phyloP scores from a whole-genome alignment of 2,329 filamentous ascomycete genomes.

The Fusarium acutatum region DNA sequence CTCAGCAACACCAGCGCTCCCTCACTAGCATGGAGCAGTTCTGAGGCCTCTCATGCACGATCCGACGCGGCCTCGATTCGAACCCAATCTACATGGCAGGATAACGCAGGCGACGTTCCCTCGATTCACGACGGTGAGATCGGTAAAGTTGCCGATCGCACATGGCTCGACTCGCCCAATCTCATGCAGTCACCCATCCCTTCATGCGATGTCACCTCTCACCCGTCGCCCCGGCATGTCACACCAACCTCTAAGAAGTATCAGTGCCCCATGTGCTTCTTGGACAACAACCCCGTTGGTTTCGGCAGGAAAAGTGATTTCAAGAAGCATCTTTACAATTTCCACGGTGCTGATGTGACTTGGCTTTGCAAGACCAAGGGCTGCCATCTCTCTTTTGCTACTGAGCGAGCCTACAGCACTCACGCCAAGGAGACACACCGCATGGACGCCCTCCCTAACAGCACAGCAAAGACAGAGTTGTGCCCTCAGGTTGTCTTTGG shows the following conservation, averaged over 20 bases:
- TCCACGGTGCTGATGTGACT: constrained; percentile 53
- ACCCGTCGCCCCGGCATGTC: constrained; percentile 49
- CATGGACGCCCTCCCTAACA: constrained; percentile 52
- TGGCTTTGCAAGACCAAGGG: constrained; percentile 55
- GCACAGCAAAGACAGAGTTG: constrained; percentile 51
- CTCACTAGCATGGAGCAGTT: constrained; percentile 53
- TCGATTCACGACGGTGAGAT: constrained; percentile 48
- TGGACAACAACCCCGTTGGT: constrained; percentile 56
- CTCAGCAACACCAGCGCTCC: constrained; percentile 53
- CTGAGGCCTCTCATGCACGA: constrained; percentile 51
- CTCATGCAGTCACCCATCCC: constrained; percentile 49
- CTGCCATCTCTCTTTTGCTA: constrained; percentile 55
- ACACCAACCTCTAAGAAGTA: constrained; percentile 53
- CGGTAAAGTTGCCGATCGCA: constrained; percentile 47
- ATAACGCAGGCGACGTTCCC: constrained; percentile 45
- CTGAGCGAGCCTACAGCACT: constrained; percentile 55
- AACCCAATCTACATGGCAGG: constrained; percentile 51
- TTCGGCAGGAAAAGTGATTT: constrained; percentile 59
- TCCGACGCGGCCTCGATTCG: constrained; percentile 52
- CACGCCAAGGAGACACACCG: constrained; percentile 55
- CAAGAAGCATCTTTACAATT: constrained; percentile 60
- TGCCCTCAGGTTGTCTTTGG: constrained; percentile 56
- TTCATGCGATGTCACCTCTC: constrained; percentile 45
- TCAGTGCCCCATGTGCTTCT: constrained; percentile 56
- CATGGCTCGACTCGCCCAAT: constrained; percentile 53